Percentiles rank a stretch among this genome's conserved stretches.
Conservation (phyloP, 169 alveolate species). For the Babesia sp. region DNA sequence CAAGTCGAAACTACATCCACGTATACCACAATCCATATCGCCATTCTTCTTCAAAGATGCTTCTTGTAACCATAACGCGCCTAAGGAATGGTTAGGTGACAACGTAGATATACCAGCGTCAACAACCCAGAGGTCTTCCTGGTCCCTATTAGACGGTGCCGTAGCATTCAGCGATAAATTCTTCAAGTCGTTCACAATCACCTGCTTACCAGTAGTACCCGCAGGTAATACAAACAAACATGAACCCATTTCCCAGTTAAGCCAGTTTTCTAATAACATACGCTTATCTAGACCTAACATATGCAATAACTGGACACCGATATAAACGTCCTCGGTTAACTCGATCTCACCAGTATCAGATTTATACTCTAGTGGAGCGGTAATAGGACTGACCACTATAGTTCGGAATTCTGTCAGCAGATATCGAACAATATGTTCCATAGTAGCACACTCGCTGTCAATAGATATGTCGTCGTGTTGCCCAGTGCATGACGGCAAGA, state of each 20-base stretch:
- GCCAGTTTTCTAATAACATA: slow-evolving; percentile 8
- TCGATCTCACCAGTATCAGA: slow-evolving; percentile 19
- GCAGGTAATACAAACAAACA: slow-evolving; percentile 5
- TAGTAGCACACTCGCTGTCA: slow-evolving; percentile 3
- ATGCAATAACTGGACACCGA: slow-evolving; percentile 21
- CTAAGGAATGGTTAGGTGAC: neutral
- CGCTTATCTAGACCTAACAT: slow-evolving; percentile 40
- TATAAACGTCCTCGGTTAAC: slow-evolving; percentile 10
- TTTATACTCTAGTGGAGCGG: slow-evolving; percentile 17
- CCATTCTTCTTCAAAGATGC: slow-evolving; percentile 8
- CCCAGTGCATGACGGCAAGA: slow-evolving; percentile 15
- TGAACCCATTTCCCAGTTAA: slow-evolving; percentile 23
- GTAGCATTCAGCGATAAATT: neutral
- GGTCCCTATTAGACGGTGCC: neutral
- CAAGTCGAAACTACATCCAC: slow-evolving; percentile 27
- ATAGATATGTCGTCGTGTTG: neutral
- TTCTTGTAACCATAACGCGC: slow-evolving; percentile 18
- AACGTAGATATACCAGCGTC: slow-evolving; percentile 12
- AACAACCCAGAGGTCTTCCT: slow-evolving; percentile 29
- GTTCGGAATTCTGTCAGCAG: slow-evolving; percentile 4
- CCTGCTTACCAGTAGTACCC: slow-evolving; percentile 19
- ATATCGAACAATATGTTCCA: slow-evolving; percentile 2
- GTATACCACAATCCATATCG: neutral
- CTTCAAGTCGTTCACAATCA: neutral
- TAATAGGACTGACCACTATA: slow-evolving; percentile 13